phyloP scores from a whole-genome alignment of 331 rosid genomes.

The Quercus lobata region DNA sequence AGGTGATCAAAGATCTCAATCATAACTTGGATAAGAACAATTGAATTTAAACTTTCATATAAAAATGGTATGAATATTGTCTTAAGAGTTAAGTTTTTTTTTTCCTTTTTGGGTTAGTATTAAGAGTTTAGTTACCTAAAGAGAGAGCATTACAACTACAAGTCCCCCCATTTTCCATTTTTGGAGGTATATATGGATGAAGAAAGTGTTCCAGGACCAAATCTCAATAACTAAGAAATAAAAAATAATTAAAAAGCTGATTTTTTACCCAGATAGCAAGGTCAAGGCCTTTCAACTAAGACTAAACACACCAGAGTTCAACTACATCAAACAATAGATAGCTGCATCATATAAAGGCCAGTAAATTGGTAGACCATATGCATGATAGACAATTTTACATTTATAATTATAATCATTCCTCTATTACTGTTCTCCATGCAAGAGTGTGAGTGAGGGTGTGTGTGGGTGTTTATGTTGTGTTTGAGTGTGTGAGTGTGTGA shows the following conservation, averaged over 20 bases:
- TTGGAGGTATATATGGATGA: neutral
- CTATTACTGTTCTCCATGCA: neutral
- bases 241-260: too few species aligned
- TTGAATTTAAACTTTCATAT: neutral
- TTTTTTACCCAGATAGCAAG: too few species aligned
- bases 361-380: neutral
- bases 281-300: neutral
- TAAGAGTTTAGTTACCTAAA: too few species aligned
- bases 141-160: neutral
- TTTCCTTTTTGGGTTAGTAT: too few species aligned
- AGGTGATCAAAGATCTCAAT: neutral
- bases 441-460: neutral
- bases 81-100: too few species aligned
- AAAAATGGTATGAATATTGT: neutral
- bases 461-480: neutral
- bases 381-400: neutral
- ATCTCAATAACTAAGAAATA: too few species aligned
- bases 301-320: neutral
- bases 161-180: neutral
- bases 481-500: neutral
- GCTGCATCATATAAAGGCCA: neutral
- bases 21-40: neutral
- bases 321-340: neutral
- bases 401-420: neutral
- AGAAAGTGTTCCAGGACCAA: neutral